Conservation (phyloP, 2,329 filamentous ascomycete species). For the Trichophyton schoenleinii region DNA sequence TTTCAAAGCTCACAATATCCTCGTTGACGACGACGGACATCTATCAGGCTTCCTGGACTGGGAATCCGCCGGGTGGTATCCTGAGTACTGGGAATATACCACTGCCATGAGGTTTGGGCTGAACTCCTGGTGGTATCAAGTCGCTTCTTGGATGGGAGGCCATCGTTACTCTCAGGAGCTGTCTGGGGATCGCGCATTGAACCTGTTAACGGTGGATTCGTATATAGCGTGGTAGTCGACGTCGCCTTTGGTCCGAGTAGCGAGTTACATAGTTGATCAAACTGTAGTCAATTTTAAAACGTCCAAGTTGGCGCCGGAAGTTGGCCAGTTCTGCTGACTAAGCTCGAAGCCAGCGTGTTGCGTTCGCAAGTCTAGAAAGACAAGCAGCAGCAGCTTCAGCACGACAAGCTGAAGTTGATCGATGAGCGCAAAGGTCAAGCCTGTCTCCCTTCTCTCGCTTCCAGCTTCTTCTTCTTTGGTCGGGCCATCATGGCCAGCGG, state of each 20-base stretch:
- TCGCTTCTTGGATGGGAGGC: conserved; percentile 14
- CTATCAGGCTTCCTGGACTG: conserved; percentile 20
- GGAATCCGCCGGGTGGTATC: conserved; percentile 15
- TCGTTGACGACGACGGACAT: conserved; percentile 14
- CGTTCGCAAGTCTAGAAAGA: neutral
- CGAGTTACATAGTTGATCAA: neutral
- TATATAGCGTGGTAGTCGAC: too few species aligned
- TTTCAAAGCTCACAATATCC: conserved; percentile 17
- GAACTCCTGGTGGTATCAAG: conserved; percentile 17
- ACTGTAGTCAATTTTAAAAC: neutral
- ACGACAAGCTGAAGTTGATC: neutral
- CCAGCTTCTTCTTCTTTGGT: conserved; percentile 21
- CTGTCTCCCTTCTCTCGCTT: conserved; percentile 15
- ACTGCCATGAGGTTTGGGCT: conserved; percentile 17
- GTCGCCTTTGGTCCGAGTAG: too few species aligned
- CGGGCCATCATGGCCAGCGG: conserved; percentile 16
- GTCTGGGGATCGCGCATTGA: conserved; percentile 14
- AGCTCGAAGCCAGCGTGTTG: conserved; percentile 4
- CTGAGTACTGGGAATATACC: conserved; percentile 14
- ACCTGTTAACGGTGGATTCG: conserved; percentile 16
- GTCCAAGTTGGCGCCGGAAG: neutral
- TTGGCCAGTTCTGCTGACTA: neutral
- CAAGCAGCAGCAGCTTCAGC: neutral
- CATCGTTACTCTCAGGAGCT: conserved; percentile 14
- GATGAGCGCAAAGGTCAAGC: neutral